These are phyloP conservation scores for Calonectria fujianensis DNA, from an alignment of 2,329 filamentous ascomycete genomes.

Conservation along the genomic window DNA sequence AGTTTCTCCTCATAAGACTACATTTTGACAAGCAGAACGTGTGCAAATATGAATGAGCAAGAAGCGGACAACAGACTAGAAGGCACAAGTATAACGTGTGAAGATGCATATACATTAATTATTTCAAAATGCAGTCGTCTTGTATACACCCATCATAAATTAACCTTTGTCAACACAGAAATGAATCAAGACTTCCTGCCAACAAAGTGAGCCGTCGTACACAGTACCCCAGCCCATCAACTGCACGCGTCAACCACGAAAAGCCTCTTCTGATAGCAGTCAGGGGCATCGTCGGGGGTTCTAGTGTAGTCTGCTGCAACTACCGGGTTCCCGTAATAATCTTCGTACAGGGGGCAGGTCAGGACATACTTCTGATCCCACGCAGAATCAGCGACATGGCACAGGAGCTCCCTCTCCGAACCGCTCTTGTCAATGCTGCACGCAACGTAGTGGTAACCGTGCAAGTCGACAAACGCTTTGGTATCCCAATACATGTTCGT, in stretches of 20 bases:
- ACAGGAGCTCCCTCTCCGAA: constrained; percentile 28
- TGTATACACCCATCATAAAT: neutral
- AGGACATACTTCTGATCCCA: constrained; percentile 29
- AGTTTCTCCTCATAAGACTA: neutral
- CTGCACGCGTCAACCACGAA: neutral
- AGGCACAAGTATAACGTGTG: neutral
- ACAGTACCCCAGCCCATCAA: neutral
- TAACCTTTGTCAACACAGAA: neutral
- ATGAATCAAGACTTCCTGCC: neutral
- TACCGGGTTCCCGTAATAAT: neutral
- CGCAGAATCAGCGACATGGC: neutral
- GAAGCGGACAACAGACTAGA: neutral
- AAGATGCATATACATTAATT: neutral
- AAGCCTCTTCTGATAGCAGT: neutral
- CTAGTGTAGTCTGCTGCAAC: neutral
- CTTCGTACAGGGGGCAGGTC: constrained; percentile 24
- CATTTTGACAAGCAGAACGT: neutral
- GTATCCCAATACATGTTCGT: neutral
- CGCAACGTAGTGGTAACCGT: neutral
- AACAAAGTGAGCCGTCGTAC: neutral
- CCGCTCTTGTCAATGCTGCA: constrained; percentile 24
- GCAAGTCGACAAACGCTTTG: neutral
- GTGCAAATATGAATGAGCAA: neutral
- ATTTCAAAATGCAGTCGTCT: neutral
- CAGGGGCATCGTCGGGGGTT: neutral